Evolutionary conservation across 106 monocot species (phyloP).

Genomic region (Dioscorea dumetorum): DNA sequence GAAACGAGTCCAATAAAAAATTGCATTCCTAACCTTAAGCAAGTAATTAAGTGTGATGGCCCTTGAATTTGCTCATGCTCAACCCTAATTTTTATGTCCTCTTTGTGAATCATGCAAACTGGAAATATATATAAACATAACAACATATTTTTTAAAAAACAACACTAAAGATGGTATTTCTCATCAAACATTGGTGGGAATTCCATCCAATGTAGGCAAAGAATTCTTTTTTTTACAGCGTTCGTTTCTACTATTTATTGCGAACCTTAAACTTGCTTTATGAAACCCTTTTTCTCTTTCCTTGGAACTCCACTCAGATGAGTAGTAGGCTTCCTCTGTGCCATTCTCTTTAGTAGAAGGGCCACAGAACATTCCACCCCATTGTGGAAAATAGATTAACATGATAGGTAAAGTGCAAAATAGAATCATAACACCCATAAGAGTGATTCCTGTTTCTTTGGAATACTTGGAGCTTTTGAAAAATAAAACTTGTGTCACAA

Average conservation of each 20-base stretch:
- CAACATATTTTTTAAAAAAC: too few species aligned
- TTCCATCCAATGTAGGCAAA: background rate
- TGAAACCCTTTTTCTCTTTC: conserved; percentile 44
- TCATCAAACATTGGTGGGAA: too few species aligned
- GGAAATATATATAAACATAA: too few species aligned
- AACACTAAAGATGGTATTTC: too few species aligned
- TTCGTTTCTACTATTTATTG: conserved; percentile 64
- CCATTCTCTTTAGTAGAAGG: conserved; percentile 14
- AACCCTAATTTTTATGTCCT: too few species aligned
- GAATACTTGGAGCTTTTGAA: conserved; percentile 32
- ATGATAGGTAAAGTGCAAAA: conserved; percentile 38
- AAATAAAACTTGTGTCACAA: conserved; percentile 29
- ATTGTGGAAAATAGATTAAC: conserved; percentile 43
- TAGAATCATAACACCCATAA: conserved; percentile 44
- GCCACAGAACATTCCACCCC: conserved; percentile 53
- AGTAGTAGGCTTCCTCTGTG: conserved; percentile 41
- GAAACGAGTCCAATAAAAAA: too few species aligned
- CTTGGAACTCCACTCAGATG: conserved; percentile 48
- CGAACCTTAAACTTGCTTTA: conserved; percentile 48
- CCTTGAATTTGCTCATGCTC: too few species aligned
- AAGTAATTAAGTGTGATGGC: too few species aligned
- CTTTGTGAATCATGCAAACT: too few species aligned
- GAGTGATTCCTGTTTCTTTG: conserved; percentile 19
- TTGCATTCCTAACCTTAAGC: too few species aligned
- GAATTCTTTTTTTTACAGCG: conserved; percentile 20